phyloP scores from a whole-genome alignment of 2,329 filamentous ascomycete genomes.

The Onygena corvina region DNA sequence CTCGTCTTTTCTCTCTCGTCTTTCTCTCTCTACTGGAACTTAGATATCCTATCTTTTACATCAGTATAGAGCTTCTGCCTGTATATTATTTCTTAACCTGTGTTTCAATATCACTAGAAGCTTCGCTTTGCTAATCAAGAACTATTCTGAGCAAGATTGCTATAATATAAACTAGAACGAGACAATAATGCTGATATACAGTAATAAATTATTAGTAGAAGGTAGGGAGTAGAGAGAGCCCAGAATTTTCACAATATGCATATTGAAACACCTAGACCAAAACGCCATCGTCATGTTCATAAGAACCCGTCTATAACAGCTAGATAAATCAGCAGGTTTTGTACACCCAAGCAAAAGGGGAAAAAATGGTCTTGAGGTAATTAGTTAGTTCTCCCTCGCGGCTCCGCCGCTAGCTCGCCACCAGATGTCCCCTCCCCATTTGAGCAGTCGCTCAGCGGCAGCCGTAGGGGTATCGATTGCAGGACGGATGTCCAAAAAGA shows the following conservation, averaged over 20 bases:
- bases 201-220: neutral
- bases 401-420: slow-evolving; percentile 71
- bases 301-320: neutral
- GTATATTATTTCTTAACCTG: neutral
- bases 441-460: slow-evolving; percentile 67
- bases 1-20: neutral
- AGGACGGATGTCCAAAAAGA: slow-evolving; percentile 87
- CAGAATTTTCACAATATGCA: neutral
- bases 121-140: neutral
- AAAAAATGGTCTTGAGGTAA: neutral
- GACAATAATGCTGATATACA: neutral
- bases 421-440: slow-evolving; percentile 92
- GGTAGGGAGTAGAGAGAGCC: neutral
- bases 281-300: neutral
- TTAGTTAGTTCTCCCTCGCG: slow-evolving; percentile 34
- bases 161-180: neutral
- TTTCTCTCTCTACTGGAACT: neutral
- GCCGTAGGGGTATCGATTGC: slow-evolving; percentile 70
- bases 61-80: neutral
- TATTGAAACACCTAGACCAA: neutral
- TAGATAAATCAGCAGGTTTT: neutral
- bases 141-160: neutral
- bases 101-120: neutral
- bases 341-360: neutral
- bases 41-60: no score